These are phyloP conservation scores for Coniferiporia weirii DNA, from an alignment of 1,284 basidiomycete species.

Conservation along the genomic window DNA sequence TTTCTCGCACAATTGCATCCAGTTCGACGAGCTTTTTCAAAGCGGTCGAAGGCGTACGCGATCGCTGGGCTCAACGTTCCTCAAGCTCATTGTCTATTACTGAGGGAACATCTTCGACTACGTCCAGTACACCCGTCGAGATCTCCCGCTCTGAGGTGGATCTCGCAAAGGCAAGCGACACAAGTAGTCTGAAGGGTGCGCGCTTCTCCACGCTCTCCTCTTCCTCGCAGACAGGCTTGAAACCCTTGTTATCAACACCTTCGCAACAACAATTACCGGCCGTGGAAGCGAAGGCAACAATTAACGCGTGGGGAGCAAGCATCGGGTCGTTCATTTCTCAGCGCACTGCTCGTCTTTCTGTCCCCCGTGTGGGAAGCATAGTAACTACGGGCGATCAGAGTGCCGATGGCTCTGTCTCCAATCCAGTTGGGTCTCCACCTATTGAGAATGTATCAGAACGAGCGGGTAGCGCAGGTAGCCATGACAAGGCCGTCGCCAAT, in stretches of 20 bases:
- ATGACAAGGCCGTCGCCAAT: not conserved
- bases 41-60: slow-evolving; percentile 82
- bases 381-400: not conserved
- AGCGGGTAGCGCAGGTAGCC: not conserved
- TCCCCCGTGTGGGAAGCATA: slow-evolving; percentile 16
- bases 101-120: slow-evolving; percentile 18
- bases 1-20: slow-evolving; percentile 66
- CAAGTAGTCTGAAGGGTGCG: not conserved
- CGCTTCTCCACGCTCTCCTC: slow-evolving; percentile 23
- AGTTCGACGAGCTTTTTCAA: slow-evolving; percentile 83
- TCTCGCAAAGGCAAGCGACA: slow-evolving; percentile 8
- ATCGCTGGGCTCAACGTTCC: slow-evolving; percentile 55
- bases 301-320: slow-evolving; percentile 49
- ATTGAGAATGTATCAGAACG: not conserved
- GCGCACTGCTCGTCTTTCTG: slow-evolving; percentile 34
- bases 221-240: slow-evolving; percentile 20
- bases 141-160: slow-evolving; percentile 42
- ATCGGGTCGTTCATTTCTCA: slow-evolving; percentile 57
- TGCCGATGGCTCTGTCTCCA: not conserved
- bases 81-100: slow-evolving; percentile 31
- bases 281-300: slow-evolving; percentile 32
- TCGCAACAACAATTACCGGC: slow-evolving; percentile 28
- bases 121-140: slow-evolving; percentile 41
- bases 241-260: slow-evolving; percentile 28
- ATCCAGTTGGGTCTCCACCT: not conserved